Evolutionary conservation across 352 stramenopile species (phyloP), one percentile per base, ranked within the genome.

Genomic region (Globisporangium heterothallicum): DNA sequence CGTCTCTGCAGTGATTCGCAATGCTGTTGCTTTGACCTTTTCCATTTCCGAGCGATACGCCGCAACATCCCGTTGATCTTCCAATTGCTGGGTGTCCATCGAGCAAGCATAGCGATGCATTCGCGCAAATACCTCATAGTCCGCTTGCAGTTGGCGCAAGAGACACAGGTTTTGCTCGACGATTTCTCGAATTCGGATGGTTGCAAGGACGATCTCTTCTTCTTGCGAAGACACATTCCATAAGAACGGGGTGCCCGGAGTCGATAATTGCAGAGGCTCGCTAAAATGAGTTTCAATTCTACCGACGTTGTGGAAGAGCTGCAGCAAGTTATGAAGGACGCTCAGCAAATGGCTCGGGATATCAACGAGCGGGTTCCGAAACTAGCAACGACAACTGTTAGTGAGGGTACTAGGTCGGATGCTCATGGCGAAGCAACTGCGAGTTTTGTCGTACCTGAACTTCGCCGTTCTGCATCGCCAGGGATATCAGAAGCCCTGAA

Each of bases 141-240:
- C 59, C 2, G 45, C 26, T 22, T 74, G 64, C 2, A 91, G 47
- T 4, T 70, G 49, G 7, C 54, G 60, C 6, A 87, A 49, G 14
- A 72, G 46, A 1, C 32, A 25, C 4, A 88, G 5, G 32, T 86
- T 89, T 7, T 63, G 53, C 49, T 88, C 75, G 8, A 89, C 70
- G 41, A 89, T 83, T 10, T 75, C 36, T 16, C 76, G 76, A 50
- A 92, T 86, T 9, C 61, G 56, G 16, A 82, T 78, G 3, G 78
- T 83, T 3, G 74, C 69, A 2, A 65, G 42, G 0, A 82, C 66
- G 26, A 92, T 63, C 6, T 71, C 74, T 18, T 82, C 66, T 63
- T 88, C 81, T 29, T 86, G 72, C 3, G 74, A 70, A n/a, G 50
- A 66, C 16, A 88, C 65, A 26, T 77, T 83, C 81, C 81, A 92